Percentiles rank a stretch among this genome's conserved stretches.
Conservation (phyloP, 2,329 filamentous ascomycete genomes). For the Monosporascus sp. region DNA sequence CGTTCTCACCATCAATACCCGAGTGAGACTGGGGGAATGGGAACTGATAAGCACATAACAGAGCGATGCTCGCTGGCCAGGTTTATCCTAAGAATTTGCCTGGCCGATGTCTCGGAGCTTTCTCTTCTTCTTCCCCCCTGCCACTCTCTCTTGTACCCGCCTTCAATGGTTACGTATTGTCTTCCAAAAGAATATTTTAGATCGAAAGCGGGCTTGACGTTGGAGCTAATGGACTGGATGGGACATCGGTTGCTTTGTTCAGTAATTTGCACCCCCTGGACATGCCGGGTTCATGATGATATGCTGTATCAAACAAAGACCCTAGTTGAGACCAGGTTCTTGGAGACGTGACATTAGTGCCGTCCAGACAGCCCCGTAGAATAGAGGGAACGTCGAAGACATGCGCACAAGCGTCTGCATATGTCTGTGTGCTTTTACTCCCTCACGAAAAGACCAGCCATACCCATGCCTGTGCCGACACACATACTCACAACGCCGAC, state of each 20-base stretch:
- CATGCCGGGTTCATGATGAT: too few relatives aligned
- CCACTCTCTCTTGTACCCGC: too few relatives aligned
- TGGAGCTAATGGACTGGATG: neutral
- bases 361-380: too few relatives aligned
- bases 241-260: neutral
- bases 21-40: too few relatives aligned
- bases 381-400: neutral
- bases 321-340: neutral
- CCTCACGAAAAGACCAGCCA: slow-evolving; percentile 62
- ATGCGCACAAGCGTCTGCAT: neutral
- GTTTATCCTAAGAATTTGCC: too few relatives aligned
- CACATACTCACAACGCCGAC: slow-evolving; percentile 91
- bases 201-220: neutral
- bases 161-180: neutral
- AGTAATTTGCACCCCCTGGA: neutral
- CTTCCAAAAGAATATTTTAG: neutral
- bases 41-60: too few relatives aligned
- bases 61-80: too few relatives aligned
- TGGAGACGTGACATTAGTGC: too few relatives aligned
- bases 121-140: too few relatives aligned
- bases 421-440: slow-evolving; percentile 30
- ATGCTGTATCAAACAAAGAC: neutral
- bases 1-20: neutral
- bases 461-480: slow-evolving; percentile 75
- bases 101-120: too few relatives aligned